Evolutionary conservation across 768 basidiomycete genomes (phyloP).

Genomic region (Pleurotus pulmonarius): DNA sequence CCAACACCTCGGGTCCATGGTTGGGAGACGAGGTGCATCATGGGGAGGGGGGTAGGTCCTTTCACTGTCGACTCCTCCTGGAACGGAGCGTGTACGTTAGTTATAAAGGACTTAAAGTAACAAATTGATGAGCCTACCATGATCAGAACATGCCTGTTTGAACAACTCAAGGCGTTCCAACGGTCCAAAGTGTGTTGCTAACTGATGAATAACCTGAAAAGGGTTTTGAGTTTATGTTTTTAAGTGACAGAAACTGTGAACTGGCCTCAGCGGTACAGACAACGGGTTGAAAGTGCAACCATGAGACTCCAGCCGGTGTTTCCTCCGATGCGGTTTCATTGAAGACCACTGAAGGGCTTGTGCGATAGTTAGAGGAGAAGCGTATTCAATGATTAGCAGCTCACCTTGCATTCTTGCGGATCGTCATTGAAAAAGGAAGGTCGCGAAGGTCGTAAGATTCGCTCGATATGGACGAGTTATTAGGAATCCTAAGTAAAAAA

Average conservation of each 20-base stretch:
- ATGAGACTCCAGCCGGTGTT: constrained; percentile 24
- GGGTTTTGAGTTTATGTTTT: not conserved
- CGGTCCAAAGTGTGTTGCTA: constrained; percentile 60
- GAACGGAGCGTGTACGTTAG: too few relatives aligned
- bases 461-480: too few relatives aligned
- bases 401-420: constrained; percentile 56
- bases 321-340: constrained; percentile 50
- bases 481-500: not conserved
- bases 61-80: not conserved
- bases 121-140: constrained; percentile 11
- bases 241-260: constrained; percentile 1
- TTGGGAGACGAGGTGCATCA: constrained; percentile 44
- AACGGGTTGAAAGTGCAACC: constrained; percentile 50
- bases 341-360: constrained; percentile 43
- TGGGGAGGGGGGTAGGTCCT: constrained; percentile 47
- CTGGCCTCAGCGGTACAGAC: constrained; percentile 56
- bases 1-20: constrained; percentile 64
- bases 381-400: not conserved
- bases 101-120: too few relatives aligned
- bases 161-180: constrained; percentile 52
- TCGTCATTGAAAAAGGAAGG: constrained; percentile 57
- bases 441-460: constrained; percentile 16
- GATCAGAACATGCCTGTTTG: constrained; percentile 10
- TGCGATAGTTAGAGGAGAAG: constrained; percentile 17
- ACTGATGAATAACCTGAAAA: constrained; percentile 43